A percentile compares a stretch with the other conserved stretches of the same genome.
Evolutionary conservation across 768 basidiomycete genomes (phyloP).

Genomic region (Crassisporium funariophilum): DNA sequence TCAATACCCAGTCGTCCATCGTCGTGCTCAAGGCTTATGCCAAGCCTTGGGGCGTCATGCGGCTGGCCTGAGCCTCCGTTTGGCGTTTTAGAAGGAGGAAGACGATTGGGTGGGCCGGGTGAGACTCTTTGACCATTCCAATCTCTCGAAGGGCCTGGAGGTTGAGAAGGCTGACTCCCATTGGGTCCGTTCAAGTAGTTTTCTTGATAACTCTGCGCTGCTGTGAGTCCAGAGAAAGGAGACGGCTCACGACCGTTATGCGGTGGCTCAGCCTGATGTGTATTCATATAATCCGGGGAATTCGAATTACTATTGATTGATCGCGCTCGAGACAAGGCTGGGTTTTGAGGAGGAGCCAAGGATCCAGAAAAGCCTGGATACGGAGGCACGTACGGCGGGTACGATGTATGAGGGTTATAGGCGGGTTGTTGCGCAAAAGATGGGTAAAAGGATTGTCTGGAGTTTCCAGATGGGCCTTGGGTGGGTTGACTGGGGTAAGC

Average conservation of each 20-base stretch:
- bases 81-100: conserved; percentile 19
- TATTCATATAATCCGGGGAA: conserved; percentile 44
- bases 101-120: conserved; percentile 27
- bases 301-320: conserved; percentile 49
- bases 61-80: conserved; percentile 25
- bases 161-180: conserved; percentile 15
- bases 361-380: conserved; percentile 27
- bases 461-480: conserved; percentile 21
- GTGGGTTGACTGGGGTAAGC: conserved; percentile 22
- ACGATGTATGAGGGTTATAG: conserved; percentile 25
- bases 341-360: conserved; percentile 40
- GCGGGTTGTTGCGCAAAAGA: conserved; percentile 25
- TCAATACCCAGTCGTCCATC: conserved; percentile 62
- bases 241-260: conserved; percentile 48
- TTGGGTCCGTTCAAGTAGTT: conserved; percentile 54
- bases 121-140: conserved; percentile 32
- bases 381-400: conserved; percentile 30
- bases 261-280: too few species aligned
- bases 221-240: conserved; percentile 59
- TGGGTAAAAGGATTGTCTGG: conserved; percentile 45
- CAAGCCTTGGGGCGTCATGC: conserved; percentile 38
- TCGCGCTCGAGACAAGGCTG: conserved; percentile 46
- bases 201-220: conserved; percentile 83
- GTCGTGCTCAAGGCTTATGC: conserved; percentile 51
- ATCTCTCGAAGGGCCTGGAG: conserved; percentile 10